Evolutionary conservation across 805 yeast species (phyloP), one percentile per base, ranked within the genome.

Genomic region (Cyberlindnera mrakii): DNA sequence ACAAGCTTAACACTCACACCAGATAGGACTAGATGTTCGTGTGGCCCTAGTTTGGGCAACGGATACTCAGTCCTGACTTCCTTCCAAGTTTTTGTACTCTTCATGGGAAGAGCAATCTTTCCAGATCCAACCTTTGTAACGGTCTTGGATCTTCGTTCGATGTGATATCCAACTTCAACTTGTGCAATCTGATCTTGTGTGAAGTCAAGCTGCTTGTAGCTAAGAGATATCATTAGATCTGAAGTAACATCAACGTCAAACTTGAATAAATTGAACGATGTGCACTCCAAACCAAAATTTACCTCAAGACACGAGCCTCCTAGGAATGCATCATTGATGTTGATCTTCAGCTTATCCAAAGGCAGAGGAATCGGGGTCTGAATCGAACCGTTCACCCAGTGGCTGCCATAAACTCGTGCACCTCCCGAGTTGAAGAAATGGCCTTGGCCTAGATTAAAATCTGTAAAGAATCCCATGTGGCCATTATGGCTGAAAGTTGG

Each of bases 391-490:
- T 71, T 61, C 9, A 67, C 68, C 75, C 77, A 71, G 6, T 35
- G 52, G 1, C 53, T 39, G 13, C 48, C 39, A 41, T 44, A 67
- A 0, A 64, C 55, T 5, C 42, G 45, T 3, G 46, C 39, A 1
- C 75, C 75, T 29, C 49, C 44, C 5, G 58, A 52, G 32, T 42
- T 54, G 45, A 61, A 70, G 13, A 39, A 42, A 2, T 45, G 30
- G 0, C 75, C 77, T 44, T 65, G 64, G 8, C 76, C 77, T 17
- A 50, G 57, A 19, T 59, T 55, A 48, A 71, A 71, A 42, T 65
- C 64, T 0, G 74, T 68, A 45, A 68, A 69, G 41, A 70, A 71
- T 1, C 55, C 37, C 3, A 45, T 5, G 9, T 27, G 39, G 3
- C 43, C 43, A 30, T 34, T 43, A 6, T 16, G 23, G 0, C n/a